Evolutionary conservation across 139 green algal genomes (phyloP), one percentile per base, ranked within the genome.

Genomic region (Coelastrella sp.): DNA sequence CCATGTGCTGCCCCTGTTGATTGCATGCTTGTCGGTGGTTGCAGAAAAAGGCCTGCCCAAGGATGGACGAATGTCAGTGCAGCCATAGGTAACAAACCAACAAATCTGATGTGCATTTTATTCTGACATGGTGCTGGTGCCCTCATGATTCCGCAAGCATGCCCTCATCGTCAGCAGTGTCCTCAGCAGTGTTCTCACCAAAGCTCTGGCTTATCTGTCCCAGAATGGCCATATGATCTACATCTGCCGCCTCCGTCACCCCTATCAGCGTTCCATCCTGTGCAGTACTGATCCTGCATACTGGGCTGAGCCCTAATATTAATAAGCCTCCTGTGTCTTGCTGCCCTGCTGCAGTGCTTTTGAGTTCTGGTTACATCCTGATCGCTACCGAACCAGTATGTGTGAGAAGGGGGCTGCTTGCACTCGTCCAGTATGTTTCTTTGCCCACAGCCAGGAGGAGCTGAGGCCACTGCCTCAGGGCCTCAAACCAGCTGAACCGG

Each of bases 311-410:
- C n/a, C n/a, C n/a, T n/a, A n/a, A n/a, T n/a, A n/a, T n/a, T n/a
- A n/a, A n/a, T n/a, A n/a, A 30, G 32, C n/a, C 23, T 13, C 11
- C 38, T 23, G 51, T 30, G 27, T 34, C 19, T 32, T n/a, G 35
- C 17, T 76, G 67, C 38, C 67, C 11, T 34, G 9, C 34, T 64
- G 73, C 73, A 81, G 73, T 38, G 73, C 73, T 3, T 81, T 81
- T 50, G 50, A 81, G 50, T 81, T 81, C 15, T 81, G 73, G 73
- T 41, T 81, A 25, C 73, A 81, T 67, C 73, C 73, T n/a, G 50
- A 81, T 37, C 30, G 73, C 6, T 81, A 81, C 73, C 32, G 73
- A 40, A 81, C 73, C 32, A 81, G 73, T 50, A 81, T 81, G 73
- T 81, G 73, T 48, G 73, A 81, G 50, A 81, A 81, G 15, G 50